Conservation (phyloP, 768 basidiomycete genomes). For the Leccinellum luteum region DNA sequence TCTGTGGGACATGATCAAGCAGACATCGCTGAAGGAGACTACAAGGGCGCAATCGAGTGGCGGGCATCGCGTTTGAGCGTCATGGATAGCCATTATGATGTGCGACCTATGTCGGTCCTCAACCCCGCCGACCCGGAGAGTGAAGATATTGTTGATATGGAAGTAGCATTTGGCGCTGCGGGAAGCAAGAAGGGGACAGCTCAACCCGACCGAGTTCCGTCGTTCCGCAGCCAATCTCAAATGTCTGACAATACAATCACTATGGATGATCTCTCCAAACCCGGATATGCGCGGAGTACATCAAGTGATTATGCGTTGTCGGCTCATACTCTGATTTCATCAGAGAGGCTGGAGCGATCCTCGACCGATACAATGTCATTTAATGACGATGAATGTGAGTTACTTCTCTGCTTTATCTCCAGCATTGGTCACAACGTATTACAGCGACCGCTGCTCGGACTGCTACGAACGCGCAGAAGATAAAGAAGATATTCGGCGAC, state of each 20-base stretch:
- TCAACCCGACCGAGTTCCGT: conserved; percentile 24
- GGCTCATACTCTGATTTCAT: conserved; percentile 22
- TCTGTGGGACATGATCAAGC: conserved; percentile 69
- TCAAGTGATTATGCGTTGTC: conserved; percentile 28
- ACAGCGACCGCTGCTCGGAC: conserved; percentile 24
- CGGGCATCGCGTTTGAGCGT: conserved; percentile 68
- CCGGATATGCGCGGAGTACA: conserved; percentile 17
- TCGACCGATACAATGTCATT: conserved; percentile 21
- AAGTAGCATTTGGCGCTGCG: conserved; percentile 45
- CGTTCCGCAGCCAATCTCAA: conserved; percentile 33
- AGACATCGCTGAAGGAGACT: conserved; percentile 64
- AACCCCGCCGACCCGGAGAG: conserved; percentile 39
- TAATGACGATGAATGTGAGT: conserved; percentile 27
- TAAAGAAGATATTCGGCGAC: conserved; percentile 24
- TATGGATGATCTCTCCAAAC: conserved; percentile 25
- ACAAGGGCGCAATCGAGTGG: conserved; percentile 75
- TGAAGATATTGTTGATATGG: conserved; percentile 60
- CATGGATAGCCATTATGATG: conserved; percentile 50
- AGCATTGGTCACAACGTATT: conserved; percentile 2
- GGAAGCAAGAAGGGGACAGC: conserved; percentile 31
- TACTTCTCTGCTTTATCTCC: background rate
- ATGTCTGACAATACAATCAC: conserved; percentile 36
- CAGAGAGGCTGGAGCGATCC: conserved; percentile 21
- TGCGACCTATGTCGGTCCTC: conserved; percentile 38
- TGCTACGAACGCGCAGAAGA: conserved; percentile 47